Percentiles rank a stretch among this genome's conserved stretches.
These are phyloP conservation scores for Globisporangium okanoganense DNA, from an alignment of 352 stramenopile genomes.

Conservation along the genomic window DNA sequence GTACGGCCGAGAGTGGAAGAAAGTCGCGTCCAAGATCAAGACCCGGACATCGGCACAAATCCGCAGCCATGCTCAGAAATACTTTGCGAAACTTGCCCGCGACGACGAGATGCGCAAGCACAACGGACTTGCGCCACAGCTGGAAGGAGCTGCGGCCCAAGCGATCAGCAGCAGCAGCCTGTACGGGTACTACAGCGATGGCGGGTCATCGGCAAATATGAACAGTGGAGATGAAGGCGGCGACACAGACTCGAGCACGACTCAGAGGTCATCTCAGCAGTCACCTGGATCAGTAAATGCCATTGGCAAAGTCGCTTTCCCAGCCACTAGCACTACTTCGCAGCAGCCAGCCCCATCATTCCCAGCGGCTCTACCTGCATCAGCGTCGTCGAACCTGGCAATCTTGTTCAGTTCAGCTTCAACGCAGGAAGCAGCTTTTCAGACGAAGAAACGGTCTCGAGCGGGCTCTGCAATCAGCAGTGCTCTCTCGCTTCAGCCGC, in stretches of 20 bases:
- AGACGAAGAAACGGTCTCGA: constrained; percentile 34
- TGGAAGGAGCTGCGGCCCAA: constrained; percentile 14
- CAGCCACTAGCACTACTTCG: neutral
- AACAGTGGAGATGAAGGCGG: constrained; percentile 53
- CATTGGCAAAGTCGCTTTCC: neutral
- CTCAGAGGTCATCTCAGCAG: neutral
- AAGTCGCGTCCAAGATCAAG: constrained; percentile 88
- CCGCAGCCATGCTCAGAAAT: constrained; percentile 83
- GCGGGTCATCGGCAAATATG: constrained; percentile 48
- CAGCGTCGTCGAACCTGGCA: neutral
- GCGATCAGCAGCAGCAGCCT: constrained; percentile 11
- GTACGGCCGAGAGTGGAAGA: constrained; percentile 98
- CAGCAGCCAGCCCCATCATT: neutral
- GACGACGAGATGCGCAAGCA: constrained; percentile 68
- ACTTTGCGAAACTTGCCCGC: constrained; percentile 82
- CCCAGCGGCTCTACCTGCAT: neutral
- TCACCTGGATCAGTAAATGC: neutral
- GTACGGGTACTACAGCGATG: constrained; percentile 61
- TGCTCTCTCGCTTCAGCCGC: neutral
- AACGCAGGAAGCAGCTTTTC: neutral
- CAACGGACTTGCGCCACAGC: constrained; percentile 19
- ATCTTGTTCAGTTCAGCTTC: neutral
- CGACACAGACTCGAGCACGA: constrained; percentile 24
- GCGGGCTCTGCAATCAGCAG: neutral
- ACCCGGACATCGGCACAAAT: constrained; percentile 86